Percentiles rank a stretch among this genome's conserved stretches.
Evolutionary conservation across 768 basidiomycete genomes (phyloP).

Genomic region (Suillus decipiens): DNA sequence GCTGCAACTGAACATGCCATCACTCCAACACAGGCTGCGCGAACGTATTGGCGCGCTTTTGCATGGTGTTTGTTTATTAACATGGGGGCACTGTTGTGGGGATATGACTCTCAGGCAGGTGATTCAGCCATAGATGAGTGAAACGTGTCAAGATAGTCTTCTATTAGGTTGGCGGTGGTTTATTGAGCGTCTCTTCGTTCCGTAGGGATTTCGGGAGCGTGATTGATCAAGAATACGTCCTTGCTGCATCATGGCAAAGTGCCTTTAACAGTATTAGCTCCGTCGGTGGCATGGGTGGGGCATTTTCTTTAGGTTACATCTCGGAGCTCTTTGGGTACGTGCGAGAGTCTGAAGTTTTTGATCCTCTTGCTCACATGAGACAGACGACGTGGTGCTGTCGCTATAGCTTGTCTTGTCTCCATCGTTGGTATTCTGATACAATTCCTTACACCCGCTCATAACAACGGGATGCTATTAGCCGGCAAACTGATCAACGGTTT

Average conservation of each 20-base stretch:
- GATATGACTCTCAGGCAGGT: slow-evolving; percentile 27
- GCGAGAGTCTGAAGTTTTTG: neutral
- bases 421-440: slow-evolving; percentile 26
- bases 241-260: slow-evolving; percentile 31
- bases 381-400: slow-evolving; percentile 28
- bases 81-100: slow-evolving; percentile 27
- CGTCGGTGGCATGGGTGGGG: slow-evolving; percentile 29
- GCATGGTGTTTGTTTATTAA: slow-evolving; percentile 28
- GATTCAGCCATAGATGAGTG: neutral
- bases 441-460: slow-evolving; percentile 25
- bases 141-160: neutral
- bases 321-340: slow-evolving; percentile 24
- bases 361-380: neutral
- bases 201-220: slow-evolving; percentile 29
- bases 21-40: slow-evolving; percentile 22
- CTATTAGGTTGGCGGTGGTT: slow-evolving; percentile 21
- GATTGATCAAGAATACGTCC: slow-evolving; percentile 7
- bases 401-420: slow-evolving; percentile 23
- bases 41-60: slow-evolving; percentile 26
- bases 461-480: slow-evolving; percentile 26
- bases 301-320: slow-evolving; percentile 26
- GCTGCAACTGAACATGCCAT: slow-evolving; percentile 25
- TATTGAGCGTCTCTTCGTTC: slow-evolving; percentile 26
- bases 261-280: slow-evolving; percentile 28
- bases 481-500: slow-evolving; percentile 30